Base-by-base conservation (phyloP, 208 protist species). In the Wallacemonas sp. region DNA sequence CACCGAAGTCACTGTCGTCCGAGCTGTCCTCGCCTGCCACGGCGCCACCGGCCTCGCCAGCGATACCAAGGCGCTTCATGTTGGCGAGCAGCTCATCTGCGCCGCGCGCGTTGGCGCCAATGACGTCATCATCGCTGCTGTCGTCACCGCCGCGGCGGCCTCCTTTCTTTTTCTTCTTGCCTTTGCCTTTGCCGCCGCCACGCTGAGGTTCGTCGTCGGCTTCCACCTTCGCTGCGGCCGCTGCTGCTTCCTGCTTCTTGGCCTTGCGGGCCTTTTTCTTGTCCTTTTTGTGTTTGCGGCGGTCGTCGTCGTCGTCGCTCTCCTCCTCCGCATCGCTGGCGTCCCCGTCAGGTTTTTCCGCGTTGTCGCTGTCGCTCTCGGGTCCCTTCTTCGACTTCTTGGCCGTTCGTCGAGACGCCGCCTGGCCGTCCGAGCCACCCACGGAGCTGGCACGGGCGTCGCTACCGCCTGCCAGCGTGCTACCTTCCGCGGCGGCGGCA, bases 31-130 rank as follows among this genome's bases (percentile, higher is more conserved):
- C 72, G 9, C 80, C 76, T 17, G 76, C 64, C 13, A 63, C 76
- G 62, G 88, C 85, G 41, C 86, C 71, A 32, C 77, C 85, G 32
- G 73, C 69, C 13, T 82, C 69, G 34, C 81, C 76, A 33, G 72
- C 71, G 45, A 57, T 57, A 27, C 50, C 50, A 57, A 57, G 50
- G 17, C 50, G 50, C 50, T 57, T 57, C 50, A 57, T 41, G 50
- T 95, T 95, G 21, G 68, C 83, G 30, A 79, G 71, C 0, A 92
- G 60, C 55, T 95, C 86, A 44, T 90, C 85, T 58, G 91, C 89
- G 39, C 89, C 91, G 29, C 81, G 81, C 8, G 46, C 63, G 17
- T 68, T 26, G 29, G 50, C 26, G 50, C 50, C 50, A 37, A 39
- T 34, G 29, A 57, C 50, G 29, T 57, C 50, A n/a, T 57, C 50